Percentiles rank a stretch among this genome's conserved stretches.
Conservation (phyloP, 345 rosid species). For the Eutrema yunnanense region DNA sequence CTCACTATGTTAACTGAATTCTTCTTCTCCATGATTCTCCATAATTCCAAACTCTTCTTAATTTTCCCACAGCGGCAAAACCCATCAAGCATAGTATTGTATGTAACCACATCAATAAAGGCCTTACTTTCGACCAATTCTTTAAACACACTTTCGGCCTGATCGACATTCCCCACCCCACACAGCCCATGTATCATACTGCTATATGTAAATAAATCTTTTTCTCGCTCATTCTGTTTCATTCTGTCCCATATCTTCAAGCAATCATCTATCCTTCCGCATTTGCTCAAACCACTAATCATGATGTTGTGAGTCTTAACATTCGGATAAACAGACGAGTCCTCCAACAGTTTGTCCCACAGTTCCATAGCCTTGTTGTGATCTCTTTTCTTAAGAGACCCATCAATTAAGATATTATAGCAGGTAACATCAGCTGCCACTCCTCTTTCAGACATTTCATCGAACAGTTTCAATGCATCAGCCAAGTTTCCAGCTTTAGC, state of each 20-base stretch:
- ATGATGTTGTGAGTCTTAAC: constrained; percentile 73
- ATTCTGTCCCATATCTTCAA: constrained; percentile 74
- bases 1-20: constrained; percentile 51
- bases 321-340: constrained; percentile 55
- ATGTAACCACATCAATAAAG: constrained; percentile 59
- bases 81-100: constrained; percentile 76
- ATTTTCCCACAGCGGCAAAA: constrained; percentile 52
- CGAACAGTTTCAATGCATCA: constrained; percentile 64
- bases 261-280: constrained; percentile 60
- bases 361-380: constrained; percentile 44
- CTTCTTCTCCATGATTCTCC: constrained; percentile 68
- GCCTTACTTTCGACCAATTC: constrained; percentile 56
- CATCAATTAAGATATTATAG: constrained; percentile 71
- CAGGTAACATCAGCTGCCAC: constrained; percentile 58
- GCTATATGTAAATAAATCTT: constrained; percentile 63
- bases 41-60: constrained; percentile 63
- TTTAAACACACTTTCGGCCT: constrained; percentile 56
- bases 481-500: constrained; percentile 46
- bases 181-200: constrained; percentile 66
- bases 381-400: constrained; percentile 51
- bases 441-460: constrained; percentile 66
- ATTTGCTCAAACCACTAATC: constrained; percentile 77
- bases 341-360: constrained; percentile 57
- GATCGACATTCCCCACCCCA: constrained; percentile 52
- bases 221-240: constrained; percentile 56